Conservation (phyloP, 306 rosid genomes). For the Vigna hirtella region DNA sequence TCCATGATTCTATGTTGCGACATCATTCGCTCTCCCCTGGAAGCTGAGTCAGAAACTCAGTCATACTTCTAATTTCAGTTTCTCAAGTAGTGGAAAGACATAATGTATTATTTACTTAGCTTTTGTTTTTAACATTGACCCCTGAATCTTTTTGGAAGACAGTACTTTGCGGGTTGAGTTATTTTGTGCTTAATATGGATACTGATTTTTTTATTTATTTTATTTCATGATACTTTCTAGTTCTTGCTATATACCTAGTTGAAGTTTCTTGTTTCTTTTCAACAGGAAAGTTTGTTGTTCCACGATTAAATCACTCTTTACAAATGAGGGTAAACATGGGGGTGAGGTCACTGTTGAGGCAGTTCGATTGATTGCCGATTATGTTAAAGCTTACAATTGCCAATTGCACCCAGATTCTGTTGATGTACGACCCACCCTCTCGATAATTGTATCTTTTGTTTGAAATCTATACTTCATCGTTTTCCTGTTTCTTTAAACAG, state of each 20-base stretch:
- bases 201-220: neutral
- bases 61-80: neutral
- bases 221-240: slow-evolving; percentile 11
- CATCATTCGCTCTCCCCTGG: neutral
- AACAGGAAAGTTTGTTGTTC: slow-evolving; percentile 83
- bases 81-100: neutral
- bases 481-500: slow-evolving; percentile 25
- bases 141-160: neutral
- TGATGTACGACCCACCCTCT: slow-evolving; percentile 55
- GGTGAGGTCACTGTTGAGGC: slow-evolving; percentile 92
- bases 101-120: neutral
- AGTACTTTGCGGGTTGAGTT: neutral
- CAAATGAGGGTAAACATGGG: slow-evolving; percentile 88
- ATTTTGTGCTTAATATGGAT: slow-evolving; percentile 24
- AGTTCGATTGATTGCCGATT: slow-evolving; percentile 85
- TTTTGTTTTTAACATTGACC: neutral
- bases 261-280: slow-evolving; percentile 45
- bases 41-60: slow-evolving; percentile 3
- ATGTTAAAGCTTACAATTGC: slow-evolving; percentile 80
- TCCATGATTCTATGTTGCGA: slow-evolving; percentile 13
- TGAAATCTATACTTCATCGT: slow-evolving; percentile 13
- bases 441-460: neutral
- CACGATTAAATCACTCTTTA: slow-evolving; percentile 73
- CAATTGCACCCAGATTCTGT: slow-evolving; percentile 83
- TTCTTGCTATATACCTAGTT: slow-evolving; percentile 14